Evolutionary conservation across 1,284 basidiomycete genomes (phyloP).

Genomic region (Puccinia polysora): DNA sequence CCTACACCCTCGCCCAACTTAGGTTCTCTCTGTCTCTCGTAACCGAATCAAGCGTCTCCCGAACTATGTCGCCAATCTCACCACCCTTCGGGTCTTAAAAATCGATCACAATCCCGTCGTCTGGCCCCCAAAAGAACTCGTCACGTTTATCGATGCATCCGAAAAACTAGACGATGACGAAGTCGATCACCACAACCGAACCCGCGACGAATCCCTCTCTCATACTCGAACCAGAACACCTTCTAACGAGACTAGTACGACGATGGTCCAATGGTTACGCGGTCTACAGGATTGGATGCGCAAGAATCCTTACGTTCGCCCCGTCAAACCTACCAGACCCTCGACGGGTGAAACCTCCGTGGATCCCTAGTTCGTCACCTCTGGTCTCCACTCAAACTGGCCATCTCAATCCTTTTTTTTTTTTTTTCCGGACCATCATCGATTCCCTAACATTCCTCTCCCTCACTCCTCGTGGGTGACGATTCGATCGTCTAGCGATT

Average conservation of each 20-base stretch:
- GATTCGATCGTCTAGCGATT: conserved; percentile 8
- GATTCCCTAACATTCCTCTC: too few species aligned
- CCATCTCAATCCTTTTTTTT: background rate
- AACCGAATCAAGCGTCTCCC: conserved; percentile 80
- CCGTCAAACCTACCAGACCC: conserved; percentile 23
- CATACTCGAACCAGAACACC: conserved; percentile 55
- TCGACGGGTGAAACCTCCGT: conserved; percentile 21
- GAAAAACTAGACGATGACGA: conserved; percentile 32
- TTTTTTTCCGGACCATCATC: background rate
- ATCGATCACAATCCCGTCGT: conserved; percentile 85
- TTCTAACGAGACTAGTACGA: conserved; percentile 59
- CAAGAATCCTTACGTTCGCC: conserved; percentile 47
- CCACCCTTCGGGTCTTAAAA: conserved; percentile 72
- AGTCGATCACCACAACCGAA: conserved; percentile 52
- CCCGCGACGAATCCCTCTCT: conserved; percentile 58
- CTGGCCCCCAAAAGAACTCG: conserved; percentile 64
- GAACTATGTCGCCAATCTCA: conserved; percentile 69
- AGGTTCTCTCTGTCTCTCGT: conserved; percentile 80
- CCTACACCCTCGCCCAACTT: conserved; percentile 22
- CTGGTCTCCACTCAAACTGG: background rate
- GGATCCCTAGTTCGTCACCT: conserved; percentile 9
- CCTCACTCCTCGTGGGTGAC: too few species aligned
- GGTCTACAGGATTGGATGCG: conserved; percentile 69
- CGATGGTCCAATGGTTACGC: conserved; percentile 61
- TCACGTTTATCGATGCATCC: conserved; percentile 44